These are phyloP conservation scores for Stemphylium vesicarium DNA, from an alignment of 2,329 filamentous ascomycete species.

Conservation along the genomic window DNA sequence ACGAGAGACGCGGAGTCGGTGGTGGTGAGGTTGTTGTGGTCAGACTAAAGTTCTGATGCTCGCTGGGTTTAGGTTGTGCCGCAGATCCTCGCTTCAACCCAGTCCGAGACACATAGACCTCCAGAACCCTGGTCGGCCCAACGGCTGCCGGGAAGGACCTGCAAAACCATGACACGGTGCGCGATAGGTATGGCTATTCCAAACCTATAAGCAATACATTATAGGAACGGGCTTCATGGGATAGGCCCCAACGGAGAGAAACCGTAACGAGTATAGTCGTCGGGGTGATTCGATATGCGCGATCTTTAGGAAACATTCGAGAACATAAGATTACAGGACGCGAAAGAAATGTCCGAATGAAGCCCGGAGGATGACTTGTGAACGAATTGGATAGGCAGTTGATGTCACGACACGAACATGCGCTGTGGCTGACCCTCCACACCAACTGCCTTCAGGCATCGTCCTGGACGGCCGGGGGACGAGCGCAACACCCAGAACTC, in stretches of 20 bases:
- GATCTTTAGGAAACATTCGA: conserved; percentile 3
- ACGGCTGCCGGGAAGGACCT: conserved; percentile 15
- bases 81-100: conserved; percentile 38
- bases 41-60: conserved; percentile 38
- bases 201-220: conserved; percentile 16
- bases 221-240: conserved; percentile 1
- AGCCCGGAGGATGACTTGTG: not conserved
- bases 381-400: not conserved
- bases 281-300: not conserved
- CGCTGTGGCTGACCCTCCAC: not conserved
- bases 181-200: conserved; percentile 12
- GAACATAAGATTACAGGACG: conserved; percentile 8
- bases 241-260: not conserved
- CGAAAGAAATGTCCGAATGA: not conserved
- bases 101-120: conserved; percentile 31
- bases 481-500: not conserved
- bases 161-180: conserved; percentile 22
- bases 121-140: conserved; percentile 30
- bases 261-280: not conserved
- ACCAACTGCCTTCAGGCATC: not conserved
- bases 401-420: not conserved
- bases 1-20: conserved; percentile 19
- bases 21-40: conserved; percentile 33
- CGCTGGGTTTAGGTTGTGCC: conserved; percentile 36
- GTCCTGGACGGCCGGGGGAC: not conserved